Evolutionary conservation across 2,329 filamentous ascomycete genomes (phyloP).

Genomic region (Xylariaceae sp.): DNA sequence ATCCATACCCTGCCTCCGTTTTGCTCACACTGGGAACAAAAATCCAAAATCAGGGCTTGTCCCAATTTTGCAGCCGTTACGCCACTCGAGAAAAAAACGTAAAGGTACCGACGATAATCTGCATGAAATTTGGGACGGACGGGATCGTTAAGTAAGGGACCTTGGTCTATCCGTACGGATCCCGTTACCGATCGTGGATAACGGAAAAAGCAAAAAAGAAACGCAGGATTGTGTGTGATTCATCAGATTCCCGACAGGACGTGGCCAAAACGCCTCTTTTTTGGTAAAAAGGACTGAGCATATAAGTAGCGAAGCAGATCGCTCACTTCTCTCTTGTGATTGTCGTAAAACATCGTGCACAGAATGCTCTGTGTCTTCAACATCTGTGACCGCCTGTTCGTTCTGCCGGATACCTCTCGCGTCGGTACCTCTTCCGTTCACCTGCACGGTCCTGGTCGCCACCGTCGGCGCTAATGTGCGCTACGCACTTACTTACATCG

Average conservation of each 20-base stretch:
- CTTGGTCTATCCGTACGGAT: background rate
- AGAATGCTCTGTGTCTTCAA: too few species aligned
- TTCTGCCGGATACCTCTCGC: background rate
- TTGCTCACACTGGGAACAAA: background rate
- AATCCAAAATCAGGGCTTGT: background rate
- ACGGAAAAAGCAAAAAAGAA: background rate
- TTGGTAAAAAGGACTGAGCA: too few species aligned
- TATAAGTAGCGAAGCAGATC: too few species aligned
- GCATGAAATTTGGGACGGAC: background rate
- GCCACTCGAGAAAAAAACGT: background rate
- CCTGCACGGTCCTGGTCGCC: too few species aligned
- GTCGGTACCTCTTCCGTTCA: background rate
- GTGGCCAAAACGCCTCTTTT: background rate
- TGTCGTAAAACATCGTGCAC: too few species aligned
- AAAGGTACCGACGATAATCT: background rate
- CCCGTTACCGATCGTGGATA: background rate
- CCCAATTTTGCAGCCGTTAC: background rate
- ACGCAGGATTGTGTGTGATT: background rate
- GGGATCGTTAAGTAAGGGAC: background rate
- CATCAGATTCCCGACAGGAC: background rate
- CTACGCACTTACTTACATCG: too few species aligned
- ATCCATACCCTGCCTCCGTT: too few species aligned
- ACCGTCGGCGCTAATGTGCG: too few species aligned
- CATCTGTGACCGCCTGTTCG: background rate
- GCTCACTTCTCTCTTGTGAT: too few species aligned